phyloP scores from a whole-genome alignment of 108 stramenopile species.

The Skeletonema costatum region DNA sequence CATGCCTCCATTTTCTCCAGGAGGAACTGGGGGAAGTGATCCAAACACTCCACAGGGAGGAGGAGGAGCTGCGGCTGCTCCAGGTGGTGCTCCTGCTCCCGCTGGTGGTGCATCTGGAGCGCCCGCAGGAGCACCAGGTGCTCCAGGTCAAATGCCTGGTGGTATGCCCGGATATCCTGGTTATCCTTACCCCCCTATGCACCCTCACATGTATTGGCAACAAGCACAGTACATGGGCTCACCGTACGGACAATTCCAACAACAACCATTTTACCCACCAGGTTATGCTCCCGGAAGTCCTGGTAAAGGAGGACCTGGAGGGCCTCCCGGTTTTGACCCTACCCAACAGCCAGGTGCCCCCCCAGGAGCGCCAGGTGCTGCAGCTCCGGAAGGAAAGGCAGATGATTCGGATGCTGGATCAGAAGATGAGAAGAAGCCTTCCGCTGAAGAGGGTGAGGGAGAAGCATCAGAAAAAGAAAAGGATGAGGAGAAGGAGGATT shows the following conservation, averaged over 20 bases:
- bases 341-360: not conserved
- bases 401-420: not conserved
- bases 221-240: not conserved
- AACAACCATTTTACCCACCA: not conserved
- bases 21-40: not conserved
- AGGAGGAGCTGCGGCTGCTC: not conserved
- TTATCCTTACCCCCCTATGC: not conserved
- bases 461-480: not conserved
- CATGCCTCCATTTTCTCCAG: not conserved
- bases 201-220: constrained; percentile 1
- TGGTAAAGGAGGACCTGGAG: not conserved
- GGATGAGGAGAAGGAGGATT: not conserved
- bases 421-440: not conserved
- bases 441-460: not conserved
- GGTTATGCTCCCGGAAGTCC: not conserved
- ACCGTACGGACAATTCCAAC: not conserved
- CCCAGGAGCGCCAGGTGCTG: not conserved
- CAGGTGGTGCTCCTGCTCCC: not conserved
- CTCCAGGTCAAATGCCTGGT: not conserved
- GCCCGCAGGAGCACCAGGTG: not conserved
- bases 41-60: not conserved
- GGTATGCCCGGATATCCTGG: constrained; percentile 4
- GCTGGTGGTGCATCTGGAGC: not conserved
- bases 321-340: not conserved
- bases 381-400: not conserved